phyloP scores from a whole-genome alignment of 768 basidiomycete species.

The Neoboletus magnificus region DNA sequence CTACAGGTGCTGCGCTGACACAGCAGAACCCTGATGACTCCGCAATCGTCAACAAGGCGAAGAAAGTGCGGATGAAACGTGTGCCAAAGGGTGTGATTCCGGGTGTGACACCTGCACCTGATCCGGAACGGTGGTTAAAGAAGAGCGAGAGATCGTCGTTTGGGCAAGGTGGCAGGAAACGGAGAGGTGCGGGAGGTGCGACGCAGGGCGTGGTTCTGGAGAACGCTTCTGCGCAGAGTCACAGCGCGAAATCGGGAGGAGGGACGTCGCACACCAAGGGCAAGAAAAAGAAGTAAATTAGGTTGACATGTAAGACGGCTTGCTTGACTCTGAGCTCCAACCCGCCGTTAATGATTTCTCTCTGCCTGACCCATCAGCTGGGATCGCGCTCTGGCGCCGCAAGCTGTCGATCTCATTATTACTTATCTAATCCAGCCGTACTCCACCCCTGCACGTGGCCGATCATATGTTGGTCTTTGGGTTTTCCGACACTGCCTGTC shows the following conservation, averaged over 20 bases:
- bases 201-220: conserved; percentile 59
- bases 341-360: conserved; percentile 22
- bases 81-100: conserved; percentile 73
- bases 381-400: conserved; percentile 21
- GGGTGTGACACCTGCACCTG: conserved; percentile 77
- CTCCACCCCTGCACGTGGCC: conserved; percentile 16
- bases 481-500: background rate
- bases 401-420: conserved; percentile 1
- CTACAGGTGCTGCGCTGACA: conserved; percentile 22
- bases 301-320: conserved; percentile 20
- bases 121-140: conserved; percentile 87
- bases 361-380: conserved; percentile 17
- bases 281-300: conserved; percentile 65
- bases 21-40: conserved; percentile 34
- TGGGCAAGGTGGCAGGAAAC: conserved; percentile 47
- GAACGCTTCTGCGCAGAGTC: conserved; percentile 17
- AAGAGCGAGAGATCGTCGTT: conserved; percentile 73
- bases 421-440: conserved; percentile 29
- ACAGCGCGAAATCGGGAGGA: conserved; percentile 38
- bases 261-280: conserved; percentile 43
- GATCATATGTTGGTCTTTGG: background rate
- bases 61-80: conserved; percentile 59
- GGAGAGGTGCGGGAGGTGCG: conserved; percentile 56
- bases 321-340: conserved; percentile 15
- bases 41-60: conserved; percentile 36